Base-by-base conservation (phyloP, 192 early-diverging fungal species). In the Coemansia sp. region DNA sequence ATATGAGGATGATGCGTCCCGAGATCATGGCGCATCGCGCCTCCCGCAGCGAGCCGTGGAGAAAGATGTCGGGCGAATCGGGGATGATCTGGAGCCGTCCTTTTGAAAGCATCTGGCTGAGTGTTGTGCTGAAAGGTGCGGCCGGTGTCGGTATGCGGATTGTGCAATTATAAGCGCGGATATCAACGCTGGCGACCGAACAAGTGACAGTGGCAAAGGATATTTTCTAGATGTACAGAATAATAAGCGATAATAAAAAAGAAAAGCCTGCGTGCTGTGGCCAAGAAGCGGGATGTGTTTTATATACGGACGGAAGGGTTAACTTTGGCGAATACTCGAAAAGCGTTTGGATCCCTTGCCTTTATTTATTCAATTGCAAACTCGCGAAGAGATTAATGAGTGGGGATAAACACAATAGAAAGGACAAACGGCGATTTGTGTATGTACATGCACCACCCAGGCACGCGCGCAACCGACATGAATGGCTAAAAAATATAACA, bases 31-130 rank as follows among this genome's bases (percentile, higher is more conserved):
- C 52, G 44, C 69, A 67, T 6, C 72, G 80, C 10, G 80, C 75
- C 26, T 75, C 80, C 11, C 75, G 55, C 20, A 68, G 72, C 15
- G 72, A 53, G 12, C 80, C 80, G 36, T 72, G 59, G 8, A 83
- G 69, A 4, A 77, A 43, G 12, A 83, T 60, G 33, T 83, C 75
- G 4, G 71, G 49, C 34, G 72, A 58, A 24, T 83, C 75, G 44
- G 63, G 75, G 34, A 77, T 71, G 49, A 83, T 43, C 21, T 72
- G 68, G 35, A 83, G 72, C 63, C 58, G 68, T 53, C 73, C 70
- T 49, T 71, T 70, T 33, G 62, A 64, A 53, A 77, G 35, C 79
- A 76, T 82, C 6, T 26, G 6, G 6, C 51, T 53, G 10, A 3
- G 12, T 26, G 12, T 49, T 62, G 44, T 30, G 15, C 57, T 26